Evolutionary conservation across 1,284 basidiomycete species (phyloP).

Genomic region (Apiotrichum veenhuisii): DNA sequence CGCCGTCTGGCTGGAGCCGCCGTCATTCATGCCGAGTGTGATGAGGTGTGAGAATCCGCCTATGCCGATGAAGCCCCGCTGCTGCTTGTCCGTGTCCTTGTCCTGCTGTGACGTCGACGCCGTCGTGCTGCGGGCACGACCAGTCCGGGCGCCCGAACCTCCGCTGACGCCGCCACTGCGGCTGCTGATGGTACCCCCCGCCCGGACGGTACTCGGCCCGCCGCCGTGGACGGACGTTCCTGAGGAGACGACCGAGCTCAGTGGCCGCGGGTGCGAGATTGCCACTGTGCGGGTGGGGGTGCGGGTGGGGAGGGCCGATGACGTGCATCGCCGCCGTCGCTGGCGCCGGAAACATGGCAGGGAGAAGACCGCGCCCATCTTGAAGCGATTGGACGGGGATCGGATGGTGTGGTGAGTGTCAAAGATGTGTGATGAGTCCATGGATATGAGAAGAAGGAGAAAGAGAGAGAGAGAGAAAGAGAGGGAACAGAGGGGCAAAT

Average conservation of each 20-base stretch:
- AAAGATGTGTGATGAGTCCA: neutral
- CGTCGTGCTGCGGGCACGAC: neutral
- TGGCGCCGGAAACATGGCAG: conserved; percentile 5
- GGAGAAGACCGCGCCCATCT: conserved; percentile 9
- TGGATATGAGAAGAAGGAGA: neutral
- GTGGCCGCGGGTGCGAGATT: conserved; percentile 1
- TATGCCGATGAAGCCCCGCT: no score
- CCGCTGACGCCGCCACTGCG: neutral
- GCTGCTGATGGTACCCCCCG: no score
- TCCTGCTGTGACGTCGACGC: neutral
- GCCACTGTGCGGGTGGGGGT: neutral
- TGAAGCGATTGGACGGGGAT: neutral
- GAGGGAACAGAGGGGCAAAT: neutral
- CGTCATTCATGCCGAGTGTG: no score
- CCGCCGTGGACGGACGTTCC: neutral
- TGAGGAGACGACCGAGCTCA: neutral
- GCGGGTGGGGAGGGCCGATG: neutral
- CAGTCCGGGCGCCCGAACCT: neutral
- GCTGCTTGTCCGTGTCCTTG: no score
- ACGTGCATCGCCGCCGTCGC: neutral
- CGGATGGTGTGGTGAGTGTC: neutral
- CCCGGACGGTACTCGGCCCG: no score
- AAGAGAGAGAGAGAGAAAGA: neutral
- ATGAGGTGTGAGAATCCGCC: no score
- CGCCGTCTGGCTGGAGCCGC: no score